Evolutionary conservation across 2,329 filamentous ascomycete genomes (phyloP).

Genomic region (Metarhizium sp.): DNA sequence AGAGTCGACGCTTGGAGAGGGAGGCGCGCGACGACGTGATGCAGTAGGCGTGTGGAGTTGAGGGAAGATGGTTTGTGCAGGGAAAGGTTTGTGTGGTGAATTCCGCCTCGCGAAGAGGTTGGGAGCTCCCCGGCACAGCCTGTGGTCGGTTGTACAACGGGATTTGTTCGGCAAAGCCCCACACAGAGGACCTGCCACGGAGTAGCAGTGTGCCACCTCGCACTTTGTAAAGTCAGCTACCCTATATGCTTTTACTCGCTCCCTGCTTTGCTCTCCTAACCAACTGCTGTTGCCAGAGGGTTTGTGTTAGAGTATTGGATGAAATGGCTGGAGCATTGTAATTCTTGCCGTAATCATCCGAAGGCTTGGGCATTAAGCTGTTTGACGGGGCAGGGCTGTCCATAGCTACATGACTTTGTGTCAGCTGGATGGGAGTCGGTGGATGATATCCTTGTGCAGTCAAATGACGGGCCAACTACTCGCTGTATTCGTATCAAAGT

Average conservation of each 20-base stretch:
- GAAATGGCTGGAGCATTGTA: too few relatives aligned
- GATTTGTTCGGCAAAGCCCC: constrained; percentile 9
- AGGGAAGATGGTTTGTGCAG: constrained; percentile 14
- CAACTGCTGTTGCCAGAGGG: too few relatives aligned
- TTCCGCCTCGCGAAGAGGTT: constrained; percentile 15
- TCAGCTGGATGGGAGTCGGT: neutral
- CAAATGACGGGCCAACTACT: neutral
- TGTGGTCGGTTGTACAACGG: constrained; percentile 12
- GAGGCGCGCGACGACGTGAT: constrained; percentile 2
- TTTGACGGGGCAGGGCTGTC: too few relatives aligned
- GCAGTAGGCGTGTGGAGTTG: constrained; percentile 1
- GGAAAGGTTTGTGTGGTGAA: constrained; percentile 24
- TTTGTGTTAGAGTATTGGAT: too few relatives aligned
- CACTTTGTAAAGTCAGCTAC: neutral
- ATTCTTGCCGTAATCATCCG: too few relatives aligned
- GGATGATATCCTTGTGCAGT: neutral
- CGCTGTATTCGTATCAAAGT: neutral
- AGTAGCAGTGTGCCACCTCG: neutral
- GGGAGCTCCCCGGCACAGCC: constrained; percentile 14
- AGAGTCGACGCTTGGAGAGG: constrained; percentile 1
- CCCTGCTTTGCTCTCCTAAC: too few relatives aligned
- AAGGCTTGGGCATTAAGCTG: too few relatives aligned
- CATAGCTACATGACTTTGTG: too few relatives aligned
- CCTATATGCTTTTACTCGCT: neutral
- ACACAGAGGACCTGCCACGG: neutral